Evolutionary conservation across 2,329 filamentous ascomycete species (phyloP).

Genomic region (Aspergillus calidoustus): DNA sequence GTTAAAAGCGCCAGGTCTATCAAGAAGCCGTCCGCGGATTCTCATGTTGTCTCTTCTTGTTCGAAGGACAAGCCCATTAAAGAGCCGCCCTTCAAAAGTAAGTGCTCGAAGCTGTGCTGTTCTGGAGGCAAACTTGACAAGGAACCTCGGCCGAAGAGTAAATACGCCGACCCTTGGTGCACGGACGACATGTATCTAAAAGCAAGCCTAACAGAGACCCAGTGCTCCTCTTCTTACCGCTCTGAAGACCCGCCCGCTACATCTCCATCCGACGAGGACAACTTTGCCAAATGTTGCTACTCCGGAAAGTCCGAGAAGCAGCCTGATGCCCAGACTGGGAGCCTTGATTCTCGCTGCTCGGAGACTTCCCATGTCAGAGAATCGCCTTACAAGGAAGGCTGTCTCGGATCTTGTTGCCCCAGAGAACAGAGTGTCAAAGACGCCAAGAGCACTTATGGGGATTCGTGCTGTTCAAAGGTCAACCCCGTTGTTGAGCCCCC

Average conservation of each 20-base stretch:
- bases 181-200: too few relatives aligned
- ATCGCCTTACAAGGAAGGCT: neutral
- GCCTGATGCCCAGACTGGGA: neutral
- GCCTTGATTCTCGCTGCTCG: neutral
- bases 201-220: too few relatives aligned
- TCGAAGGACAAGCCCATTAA: neutral
- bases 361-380: neutral
- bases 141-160: neutral
- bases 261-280: conserved; percentile 9
- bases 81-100: neutral
- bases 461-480: neutral
- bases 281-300: neutral
- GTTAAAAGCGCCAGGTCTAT: too few relatives aligned
- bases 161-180: too few relatives aligned
- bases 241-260: too few relatives aligned
- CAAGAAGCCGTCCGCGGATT: neutral
- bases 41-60: neutral
- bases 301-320: neutral
- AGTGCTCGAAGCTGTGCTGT: neutral
- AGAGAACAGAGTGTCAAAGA: neutral
- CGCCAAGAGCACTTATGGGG: neutral
- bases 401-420: neutral
- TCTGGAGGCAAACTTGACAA: neutral
- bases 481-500: neutral
- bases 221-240: too few relatives aligned